phyloP scores from a whole-genome alignment of 2,329 filamentous ascomycete genomes.

The Aquanectria penicillioides region DNA sequence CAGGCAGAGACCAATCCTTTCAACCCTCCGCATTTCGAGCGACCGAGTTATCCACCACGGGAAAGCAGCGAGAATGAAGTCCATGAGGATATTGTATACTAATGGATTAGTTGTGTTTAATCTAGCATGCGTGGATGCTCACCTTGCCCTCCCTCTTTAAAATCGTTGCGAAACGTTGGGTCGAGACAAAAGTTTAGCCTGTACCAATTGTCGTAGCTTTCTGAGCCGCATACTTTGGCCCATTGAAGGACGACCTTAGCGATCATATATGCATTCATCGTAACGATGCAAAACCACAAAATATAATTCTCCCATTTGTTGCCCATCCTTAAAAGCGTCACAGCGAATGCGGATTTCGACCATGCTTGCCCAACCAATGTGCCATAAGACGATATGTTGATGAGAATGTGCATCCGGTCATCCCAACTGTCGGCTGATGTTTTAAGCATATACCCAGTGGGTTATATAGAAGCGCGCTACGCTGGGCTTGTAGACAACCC shows the following conservation, averaged over 20 bases:
- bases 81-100: slow-evolving; percentile 65
- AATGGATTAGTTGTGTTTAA: not conserved
- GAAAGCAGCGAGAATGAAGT: slow-evolving; percentile 60
- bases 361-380: slow-evolving; percentile 49
- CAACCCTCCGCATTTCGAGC: slow-evolving; percentile 57
- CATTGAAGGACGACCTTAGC: slow-evolving; percentile 60
- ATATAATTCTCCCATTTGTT: slow-evolving; percentile 54
- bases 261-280: slow-evolving; percentile 60
- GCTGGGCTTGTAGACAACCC: too few relatives aligned
- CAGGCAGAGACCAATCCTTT: slow-evolving; percentile 60
- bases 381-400: slow-evolving; percentile 54
- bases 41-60: slow-evolving; percentile 61
- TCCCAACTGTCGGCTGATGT: slow-evolving; percentile 56
- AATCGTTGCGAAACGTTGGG: slow-evolving; percentile 50
- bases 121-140: too few relatives aligned
- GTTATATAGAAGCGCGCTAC: too few relatives aligned
- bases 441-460: slow-evolving; percentile 57
- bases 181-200: slow-evolving; percentile 57
- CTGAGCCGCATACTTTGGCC: slow-evolving; percentile 56
- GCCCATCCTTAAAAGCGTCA: slow-evolving; percentile 53
- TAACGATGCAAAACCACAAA: slow-evolving; percentile 60
- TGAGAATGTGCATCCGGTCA: slow-evolving; percentile 62
- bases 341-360: slow-evolving; percentile 51
- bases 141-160: slow-evolving; percentile 63
- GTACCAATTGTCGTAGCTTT: slow-evolving; percentile 57